Evolutionary conservation across 495 filamentous ascomycete species (phyloP).

Genomic region (Cairneyella variabilis): DNA sequence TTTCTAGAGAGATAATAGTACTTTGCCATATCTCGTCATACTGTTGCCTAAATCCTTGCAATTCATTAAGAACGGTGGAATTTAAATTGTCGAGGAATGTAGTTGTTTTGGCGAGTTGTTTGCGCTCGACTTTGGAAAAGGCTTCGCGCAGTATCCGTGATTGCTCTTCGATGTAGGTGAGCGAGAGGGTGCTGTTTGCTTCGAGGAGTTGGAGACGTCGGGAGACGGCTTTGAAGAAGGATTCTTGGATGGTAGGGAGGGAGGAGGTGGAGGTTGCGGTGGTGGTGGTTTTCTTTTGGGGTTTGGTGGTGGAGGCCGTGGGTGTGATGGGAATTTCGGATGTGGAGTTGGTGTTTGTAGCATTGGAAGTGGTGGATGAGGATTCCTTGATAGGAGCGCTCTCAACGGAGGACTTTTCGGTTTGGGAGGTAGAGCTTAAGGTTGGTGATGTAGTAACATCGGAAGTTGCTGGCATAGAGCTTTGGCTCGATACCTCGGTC

Average conservation of each 20-base stretch:
- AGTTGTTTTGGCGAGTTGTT: conserved; percentile 78
- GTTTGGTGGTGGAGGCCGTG: conserved; percentile 7
- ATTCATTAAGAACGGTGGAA: conserved; percentile 77
- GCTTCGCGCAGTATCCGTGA: conserved; percentile 88
- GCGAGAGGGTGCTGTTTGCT: conserved; percentile 84
- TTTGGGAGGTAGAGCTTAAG: not conserved
- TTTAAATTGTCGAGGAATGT: conserved; percentile 82
- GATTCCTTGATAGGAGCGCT: not conserved
- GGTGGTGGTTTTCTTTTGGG: conserved; percentile 32
- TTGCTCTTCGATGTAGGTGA: conserved; percentile 96
- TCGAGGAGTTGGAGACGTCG: conserved; percentile 90
- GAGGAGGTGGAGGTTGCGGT: conserved; percentile 47
- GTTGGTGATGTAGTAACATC: not conserved
- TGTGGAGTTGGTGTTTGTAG: not conserved
- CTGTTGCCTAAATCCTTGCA: conserved; percentile 73
- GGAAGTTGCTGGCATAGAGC: not conserved
- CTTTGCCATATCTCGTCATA: conserved; percentile 97
- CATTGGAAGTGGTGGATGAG: not conserved
- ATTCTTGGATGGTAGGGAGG: conserved; percentile 86
- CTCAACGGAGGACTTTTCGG: not conserved
- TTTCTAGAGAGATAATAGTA: conserved; percentile 87
- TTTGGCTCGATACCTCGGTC: not conserved
- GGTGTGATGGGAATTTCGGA: not conserved
- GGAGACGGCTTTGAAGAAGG: conserved; percentile 94
- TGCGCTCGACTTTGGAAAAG: conserved; percentile 84